Evolutionary conservation across 306 rosid species (phyloP).

Genomic region (Quercus parvula): DNA sequence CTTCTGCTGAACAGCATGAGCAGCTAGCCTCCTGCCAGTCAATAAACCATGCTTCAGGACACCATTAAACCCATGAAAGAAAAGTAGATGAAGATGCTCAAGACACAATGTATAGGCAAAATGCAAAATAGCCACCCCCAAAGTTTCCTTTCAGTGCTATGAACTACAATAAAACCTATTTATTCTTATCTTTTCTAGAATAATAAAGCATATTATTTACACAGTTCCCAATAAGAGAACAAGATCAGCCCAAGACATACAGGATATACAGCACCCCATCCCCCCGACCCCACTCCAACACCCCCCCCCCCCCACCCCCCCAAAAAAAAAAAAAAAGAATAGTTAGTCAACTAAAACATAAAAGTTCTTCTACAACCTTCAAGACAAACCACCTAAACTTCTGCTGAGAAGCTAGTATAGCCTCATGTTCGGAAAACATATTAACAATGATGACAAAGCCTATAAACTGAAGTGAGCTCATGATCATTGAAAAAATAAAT

Average conservation of each 20-base stretch:
- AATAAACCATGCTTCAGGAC: slow-evolving; percentile 2
- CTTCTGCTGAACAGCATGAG: slow-evolving; percentile 77
- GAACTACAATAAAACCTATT: background rate
- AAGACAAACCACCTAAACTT: background rate
- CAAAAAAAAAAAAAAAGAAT: background rate
- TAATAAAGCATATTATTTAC: background rate
- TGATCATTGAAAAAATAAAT: background rate
- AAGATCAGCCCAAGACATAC: background rate
- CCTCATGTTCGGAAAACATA: background rate
- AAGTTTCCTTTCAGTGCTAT: background rate
- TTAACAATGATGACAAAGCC: background rate
- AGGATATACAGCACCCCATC: background rate
- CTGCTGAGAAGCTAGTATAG: background rate
- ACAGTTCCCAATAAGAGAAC: background rate
- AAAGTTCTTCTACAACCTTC: slow-evolving; percentile 2
- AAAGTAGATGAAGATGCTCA: background rate
- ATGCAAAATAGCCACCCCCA: background rate
- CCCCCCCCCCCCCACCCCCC: too few species aligned
- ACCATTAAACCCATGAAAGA: background rate
- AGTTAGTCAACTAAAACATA: background rate
- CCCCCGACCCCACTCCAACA: too few species aligned
- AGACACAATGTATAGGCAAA: background rate
- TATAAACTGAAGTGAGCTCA: background rate
- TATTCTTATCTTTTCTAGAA: too few species aligned
- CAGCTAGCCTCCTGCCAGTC: slow-evolving; percentile 67